phyloP scores from a whole-genome alignment of 805 yeast genomes.

The Candida sonorensis region DNA sequence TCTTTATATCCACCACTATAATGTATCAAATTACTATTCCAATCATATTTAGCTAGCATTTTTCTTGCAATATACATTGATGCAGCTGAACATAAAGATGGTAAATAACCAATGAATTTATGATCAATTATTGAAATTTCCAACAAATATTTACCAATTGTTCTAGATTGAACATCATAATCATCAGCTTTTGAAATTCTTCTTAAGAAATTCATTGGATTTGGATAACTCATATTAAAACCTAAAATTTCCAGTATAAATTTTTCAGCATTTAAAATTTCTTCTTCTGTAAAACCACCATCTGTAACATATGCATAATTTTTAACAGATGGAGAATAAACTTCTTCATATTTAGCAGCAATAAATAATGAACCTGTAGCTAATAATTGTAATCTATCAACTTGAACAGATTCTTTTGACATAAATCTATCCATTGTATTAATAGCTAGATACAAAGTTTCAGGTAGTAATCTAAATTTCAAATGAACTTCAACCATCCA shows the following conservation, averaged over 20 bases:
- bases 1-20: constrained; percentile 87
- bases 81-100: constrained; percentile 79
- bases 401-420: constrained; percentile 64
- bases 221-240: constrained; percentile 77
- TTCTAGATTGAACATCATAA: constrained; percentile 77
- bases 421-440: constrained; percentile 85
- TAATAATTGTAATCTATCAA: constrained; percentile 74
- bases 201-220: constrained; percentile 84
- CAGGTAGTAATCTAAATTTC: constrained; percentile 77
- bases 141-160: constrained; percentile 76
- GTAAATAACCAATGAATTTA: constrained; percentile 63
- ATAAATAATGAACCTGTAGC: constrained; percentile 83
- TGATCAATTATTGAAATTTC: constrained; percentile 76
- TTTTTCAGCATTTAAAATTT: constrained; percentile 77
- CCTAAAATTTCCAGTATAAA: constrained; percentile 63
- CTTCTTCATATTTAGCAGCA: constrained; percentile 93
- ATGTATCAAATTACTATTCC: constrained; percentile 85
- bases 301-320: constrained; percentile 86
- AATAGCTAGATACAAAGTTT: constrained; percentile 75
- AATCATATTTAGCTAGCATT: constrained; percentile 58
- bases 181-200: constrained; percentile 88
- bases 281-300: constrained; percentile 75
- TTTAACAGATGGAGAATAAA: constrained; percentile 75
- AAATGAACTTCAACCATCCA: constrained; percentile 90
- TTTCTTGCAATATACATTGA: constrained; percentile 79